A percentile compares a stretch with the other conserved stretches of the same genome.
phyloP scores from a whole-genome alignment of 2,329 filamentous ascomycete species.

The Ascomycota sp. region DNA sequence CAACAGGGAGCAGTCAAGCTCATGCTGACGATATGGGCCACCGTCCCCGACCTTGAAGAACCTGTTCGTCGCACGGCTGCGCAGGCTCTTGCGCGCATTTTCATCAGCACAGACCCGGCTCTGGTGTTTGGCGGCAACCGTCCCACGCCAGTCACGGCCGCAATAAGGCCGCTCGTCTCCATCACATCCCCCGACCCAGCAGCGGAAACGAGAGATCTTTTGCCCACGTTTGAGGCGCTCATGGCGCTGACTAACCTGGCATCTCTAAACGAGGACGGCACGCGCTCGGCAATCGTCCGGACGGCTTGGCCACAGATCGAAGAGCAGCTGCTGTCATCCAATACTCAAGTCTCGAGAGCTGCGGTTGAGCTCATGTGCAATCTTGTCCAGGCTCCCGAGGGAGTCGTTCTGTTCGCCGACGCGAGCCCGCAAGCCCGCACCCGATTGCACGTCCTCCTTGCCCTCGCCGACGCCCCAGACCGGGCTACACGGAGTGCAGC shows the following conservation, averaged over 20 bases:
- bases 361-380: slow-evolving; percentile 85
- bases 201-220: slow-evolving; percentile 49
- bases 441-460: slow-evolving; percentile 65
- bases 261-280: slow-evolving; percentile 48
- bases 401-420: slow-evolving; percentile 49
- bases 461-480: slow-evolving; percentile 74
- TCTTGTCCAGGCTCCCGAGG: slow-evolving; percentile 49
- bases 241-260: slow-evolving; percentile 90
- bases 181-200: slow-evolving; percentile 48
- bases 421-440: slow-evolving; percentile 45
- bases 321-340: slow-evolving; percentile 60
- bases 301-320: slow-evolving; percentile 58
- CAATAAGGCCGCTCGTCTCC: slow-evolving; percentile 62
- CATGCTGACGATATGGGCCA: slow-evolving; percentile 48
- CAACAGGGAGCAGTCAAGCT: slow-evolving; percentile 89
- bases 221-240: slow-evolving; percentile 77
- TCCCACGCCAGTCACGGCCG: slow-evolving; percentile 53
- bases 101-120: slow-evolving; percentile 69
- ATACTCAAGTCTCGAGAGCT: slow-evolving; percentile 59
- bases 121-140: slow-evolving; percentile 66
- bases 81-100: slow-evolving; percentile 64
- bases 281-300: slow-evolving; percentile 49
- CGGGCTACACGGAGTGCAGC: slow-evolving; percentile 60
- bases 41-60: slow-evolving; percentile 32
- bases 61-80: slow-evolving; percentile 39